These are phyloP conservation scores for Dipodascus geniculatus DNA, from an alignment of 805 yeast species.

Conservation along the genomic window DNA sequence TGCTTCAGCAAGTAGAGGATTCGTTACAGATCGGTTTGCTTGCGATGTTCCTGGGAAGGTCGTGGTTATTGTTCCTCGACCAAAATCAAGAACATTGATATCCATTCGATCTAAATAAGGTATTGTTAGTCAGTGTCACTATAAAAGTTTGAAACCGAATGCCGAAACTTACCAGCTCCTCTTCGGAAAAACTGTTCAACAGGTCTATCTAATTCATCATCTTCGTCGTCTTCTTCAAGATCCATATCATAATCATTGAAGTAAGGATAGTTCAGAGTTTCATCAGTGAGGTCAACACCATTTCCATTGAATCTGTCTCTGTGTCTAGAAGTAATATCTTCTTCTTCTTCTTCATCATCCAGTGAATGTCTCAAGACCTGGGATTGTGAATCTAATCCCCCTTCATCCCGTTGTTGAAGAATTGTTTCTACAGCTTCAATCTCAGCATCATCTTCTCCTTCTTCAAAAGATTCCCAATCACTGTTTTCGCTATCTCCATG, in stretches of 20 bases:
- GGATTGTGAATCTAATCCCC: not conserved
- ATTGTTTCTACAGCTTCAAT: conserved; percentile 5
- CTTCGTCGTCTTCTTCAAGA: conserved; percentile 3
- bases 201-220: not conserved
- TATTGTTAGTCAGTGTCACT: not conserved
- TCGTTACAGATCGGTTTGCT: not conserved
- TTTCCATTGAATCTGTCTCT: not conserved
- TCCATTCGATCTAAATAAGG: not conserved
- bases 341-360: not conserved
- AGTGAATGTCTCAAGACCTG: not conserved
- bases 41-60: not conserved
- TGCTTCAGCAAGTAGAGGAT: not conserved
- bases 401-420: not conserved
- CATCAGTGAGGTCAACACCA: not conserved
- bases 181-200: not conserved
- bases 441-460: conserved; percentile 5
- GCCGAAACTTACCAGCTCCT: not conserved
- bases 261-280: not conserved
- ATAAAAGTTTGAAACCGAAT: no score
- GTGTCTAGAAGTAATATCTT: not conserved
- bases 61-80: not conserved
- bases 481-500: conserved; percentile 8
- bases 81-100: conserved; percentile 2
- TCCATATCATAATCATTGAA: not conserved
- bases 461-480: conserved; percentile 6